Evolutionary conservation across 192 early-diverging fungal species (phyloP).

Genomic region (Podila minutissima): DNA sequence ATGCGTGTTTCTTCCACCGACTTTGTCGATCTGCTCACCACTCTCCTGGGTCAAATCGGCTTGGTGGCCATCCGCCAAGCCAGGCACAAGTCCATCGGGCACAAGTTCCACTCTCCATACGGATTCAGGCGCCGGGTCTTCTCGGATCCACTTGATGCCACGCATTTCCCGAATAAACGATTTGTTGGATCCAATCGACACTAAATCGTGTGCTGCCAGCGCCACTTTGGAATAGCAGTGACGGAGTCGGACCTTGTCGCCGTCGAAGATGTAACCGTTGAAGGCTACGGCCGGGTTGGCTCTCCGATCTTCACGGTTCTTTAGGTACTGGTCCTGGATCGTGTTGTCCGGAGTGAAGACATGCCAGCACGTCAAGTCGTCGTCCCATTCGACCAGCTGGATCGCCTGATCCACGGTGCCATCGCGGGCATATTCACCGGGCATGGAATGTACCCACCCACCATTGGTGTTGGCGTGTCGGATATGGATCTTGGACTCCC

Average conservation of each 20-base stretch:
- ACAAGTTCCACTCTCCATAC: conserved; percentile 13
- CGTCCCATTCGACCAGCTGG: conserved; percentile 21
- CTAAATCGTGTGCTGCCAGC: background rate
- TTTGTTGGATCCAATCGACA: conserved; percentile 20
- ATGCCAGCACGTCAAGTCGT: conserved; percentile 15
- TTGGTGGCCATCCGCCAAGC: conserved; percentile 3
- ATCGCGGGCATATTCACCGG: conserved; percentile 10
- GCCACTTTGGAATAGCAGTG: conserved; percentile 21
- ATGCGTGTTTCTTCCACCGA: background rate
- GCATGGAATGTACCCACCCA: conserved; percentile 74
- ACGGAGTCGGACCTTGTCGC: background rate
- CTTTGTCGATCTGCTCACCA: background rate
- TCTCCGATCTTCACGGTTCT: conserved; percentile 5
- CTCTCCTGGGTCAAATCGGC: too few species aligned
- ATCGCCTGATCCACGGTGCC: conserved; percentile 21
- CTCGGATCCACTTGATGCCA: background rate
- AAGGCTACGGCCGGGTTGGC: background rate
- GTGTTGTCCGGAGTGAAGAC: background rate
- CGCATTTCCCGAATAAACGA: conserved; percentile 15
- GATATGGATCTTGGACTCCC: conserved; percentile 65
- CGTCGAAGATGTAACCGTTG: conserved; percentile 8
- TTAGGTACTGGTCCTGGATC: background rate
- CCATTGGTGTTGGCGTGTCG: conserved; percentile 75
- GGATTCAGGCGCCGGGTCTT: background rate
- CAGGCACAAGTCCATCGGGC: conserved; percentile 5